phyloP scores from a whole-genome alignment of 345 rosid species.

The Eucalyptus rudis region DNA sequence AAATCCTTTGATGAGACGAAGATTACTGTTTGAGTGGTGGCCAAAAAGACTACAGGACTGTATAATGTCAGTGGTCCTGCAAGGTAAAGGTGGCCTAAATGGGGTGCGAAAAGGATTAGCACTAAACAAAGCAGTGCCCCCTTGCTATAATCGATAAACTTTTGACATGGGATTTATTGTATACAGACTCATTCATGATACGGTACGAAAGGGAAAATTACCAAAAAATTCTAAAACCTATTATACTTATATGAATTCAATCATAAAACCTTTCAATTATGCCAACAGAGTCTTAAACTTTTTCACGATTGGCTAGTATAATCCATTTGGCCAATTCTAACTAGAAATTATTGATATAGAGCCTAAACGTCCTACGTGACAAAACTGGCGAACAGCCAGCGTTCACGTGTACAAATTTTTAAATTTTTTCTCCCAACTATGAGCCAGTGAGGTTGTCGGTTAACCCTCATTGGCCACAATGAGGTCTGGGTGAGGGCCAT shows the following conservation, averaged over 20 bases:
- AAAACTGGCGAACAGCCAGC: accelerated
- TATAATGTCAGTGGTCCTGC: background rate
- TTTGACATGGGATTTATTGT: background rate
- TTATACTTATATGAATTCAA: too few species aligned
- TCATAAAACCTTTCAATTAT: background rate
- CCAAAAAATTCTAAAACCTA: too few species aligned
- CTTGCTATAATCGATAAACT: background rate
- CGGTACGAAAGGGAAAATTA: background rate
- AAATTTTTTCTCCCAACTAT: background rate
- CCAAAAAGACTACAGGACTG: background rate
- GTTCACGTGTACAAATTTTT: too few species aligned
- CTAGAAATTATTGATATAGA: background rate
- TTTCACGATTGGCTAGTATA: background rate
- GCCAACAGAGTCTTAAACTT: background rate
- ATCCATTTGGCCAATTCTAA: background rate
- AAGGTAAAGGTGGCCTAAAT: background rate
- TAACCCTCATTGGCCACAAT: too few species aligned
- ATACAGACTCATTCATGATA: background rate
- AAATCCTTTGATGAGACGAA: background rate
- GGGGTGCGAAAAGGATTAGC: background rate
- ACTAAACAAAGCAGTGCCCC: background rate
- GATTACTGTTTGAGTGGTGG: background rate
- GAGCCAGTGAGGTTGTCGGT: background rate
- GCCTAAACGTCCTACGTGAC: background rate
- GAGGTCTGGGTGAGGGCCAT: background rate